Conservation (phyloP, 2,329 filamentous ascomycete genomes). For the Cladosporium austrohemisphaericum region DNA sequence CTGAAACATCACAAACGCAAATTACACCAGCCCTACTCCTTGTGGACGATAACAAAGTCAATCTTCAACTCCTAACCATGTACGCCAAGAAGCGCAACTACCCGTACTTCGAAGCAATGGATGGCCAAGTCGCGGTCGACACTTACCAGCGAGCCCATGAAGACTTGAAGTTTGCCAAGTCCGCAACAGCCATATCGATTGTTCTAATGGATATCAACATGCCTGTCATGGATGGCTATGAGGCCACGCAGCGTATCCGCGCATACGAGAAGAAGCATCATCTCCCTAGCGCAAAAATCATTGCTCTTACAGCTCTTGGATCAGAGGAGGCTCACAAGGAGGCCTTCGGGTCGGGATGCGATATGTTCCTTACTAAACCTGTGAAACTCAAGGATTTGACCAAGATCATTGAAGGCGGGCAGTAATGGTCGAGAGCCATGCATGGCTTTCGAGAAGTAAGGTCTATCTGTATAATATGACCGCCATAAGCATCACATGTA, state of each 20-base stretch:
- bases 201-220: slow-evolving; percentile 48
- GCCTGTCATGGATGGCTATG: slow-evolving; percentile 33
- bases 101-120: slow-evolving; percentile 41
- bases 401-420: slow-evolving; percentile 23
- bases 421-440: no score
- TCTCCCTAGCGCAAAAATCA: slow-evolving; percentile 18
- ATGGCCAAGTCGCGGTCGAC: slow-evolving; percentile 49
- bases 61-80: slow-evolving; percentile 31
- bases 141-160: slow-evolving; percentile 33
- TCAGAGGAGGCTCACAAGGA: slow-evolving; percentile 21
- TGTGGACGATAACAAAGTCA: slow-evolving; percentile 35
- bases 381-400: slow-evolving; percentile 38
- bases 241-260: slow-evolving; percentile 33
- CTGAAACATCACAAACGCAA: no score
- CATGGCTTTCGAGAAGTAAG: no score
- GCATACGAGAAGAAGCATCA: slow-evolving; percentile 28
- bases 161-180: no score
- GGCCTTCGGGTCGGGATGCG: slow-evolving; percentile 28
- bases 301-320: slow-evolving; percentile 25
- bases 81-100: slow-evolving; percentile 36
- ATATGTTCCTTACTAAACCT: slow-evolving; percentile 32
- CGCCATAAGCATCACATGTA: no score
- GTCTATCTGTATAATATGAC: no score
- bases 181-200: slow-evolving; percentile 30
- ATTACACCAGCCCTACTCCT: slow-evolving; percentile 22